These are phyloP conservation scores for Arthrobotrys sphaeroides DNA, from an alignment of 2,329 filamentous ascomycete genomes.

Conservation along the genomic window DNA sequence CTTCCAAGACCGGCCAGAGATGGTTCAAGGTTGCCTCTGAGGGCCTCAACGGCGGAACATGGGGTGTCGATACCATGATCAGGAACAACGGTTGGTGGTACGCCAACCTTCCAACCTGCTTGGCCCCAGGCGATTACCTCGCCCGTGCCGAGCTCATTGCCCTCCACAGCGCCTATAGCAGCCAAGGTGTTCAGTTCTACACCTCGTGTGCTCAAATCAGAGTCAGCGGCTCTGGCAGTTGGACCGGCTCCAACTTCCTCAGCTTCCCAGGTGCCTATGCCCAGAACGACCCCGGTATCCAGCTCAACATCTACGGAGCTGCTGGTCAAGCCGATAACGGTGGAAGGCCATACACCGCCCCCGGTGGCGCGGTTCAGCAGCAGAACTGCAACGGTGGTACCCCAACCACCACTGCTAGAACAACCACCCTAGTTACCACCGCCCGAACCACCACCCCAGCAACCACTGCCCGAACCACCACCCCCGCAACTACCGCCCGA, in stretches of 20 bases:
- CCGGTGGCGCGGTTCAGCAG: conserved; percentile 48
- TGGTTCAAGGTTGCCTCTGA: conserved; percentile 68
- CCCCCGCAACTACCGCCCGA: background rate
- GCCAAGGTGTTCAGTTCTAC: conserved; percentile 63
- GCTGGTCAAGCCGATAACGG: conserved; percentile 31
- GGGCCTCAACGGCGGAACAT: conserved; percentile 67
- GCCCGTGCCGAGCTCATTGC: conserved; percentile 71
- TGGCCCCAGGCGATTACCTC: conserved; percentile 69
- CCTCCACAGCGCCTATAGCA: conserved; percentile 65
- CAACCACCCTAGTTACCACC: background rate
- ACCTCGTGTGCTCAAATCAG: conserved; percentile 64
- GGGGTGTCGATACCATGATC: conserved; percentile 68
- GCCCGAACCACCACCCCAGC: conserved; percentile 11
- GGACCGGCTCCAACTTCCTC: conserved; percentile 56
- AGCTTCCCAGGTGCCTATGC: conserved; percentile 59
- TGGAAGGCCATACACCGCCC: conserved; percentile 40
- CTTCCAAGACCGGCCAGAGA: conserved; percentile 56
- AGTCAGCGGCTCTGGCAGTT: conserved; percentile 61
- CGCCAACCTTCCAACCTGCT: conserved; percentile 66
- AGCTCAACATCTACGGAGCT: conserved; percentile 51
- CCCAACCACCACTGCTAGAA: conserved; percentile 15
- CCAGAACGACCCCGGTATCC: conserved; percentile 59
- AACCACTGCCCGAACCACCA: conserved; percentile 21
- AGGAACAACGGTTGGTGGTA: conserved; percentile 62
- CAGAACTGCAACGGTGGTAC: conserved; percentile 6